Evolutionary conservation across 306 rosid genomes (phyloP).

Genomic region (Hippophae gyantsensis): DNA sequence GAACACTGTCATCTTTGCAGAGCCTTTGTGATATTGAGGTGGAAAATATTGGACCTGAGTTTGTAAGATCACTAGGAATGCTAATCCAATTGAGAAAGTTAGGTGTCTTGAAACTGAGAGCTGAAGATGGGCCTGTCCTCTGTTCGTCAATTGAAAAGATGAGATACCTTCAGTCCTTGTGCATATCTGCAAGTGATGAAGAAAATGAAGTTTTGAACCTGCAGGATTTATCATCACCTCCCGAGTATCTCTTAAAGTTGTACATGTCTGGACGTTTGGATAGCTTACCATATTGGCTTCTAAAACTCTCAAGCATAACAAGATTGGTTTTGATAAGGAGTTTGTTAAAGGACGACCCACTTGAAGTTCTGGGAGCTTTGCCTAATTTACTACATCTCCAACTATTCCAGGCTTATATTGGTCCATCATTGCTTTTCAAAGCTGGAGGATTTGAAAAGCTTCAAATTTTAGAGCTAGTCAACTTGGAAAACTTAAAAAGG

Average conservation of each 20-base stretch:
- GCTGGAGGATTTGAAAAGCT: conserved; percentile 7
- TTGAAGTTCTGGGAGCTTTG: conserved; percentile 6
- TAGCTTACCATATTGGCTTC: conserved; percentile 17
- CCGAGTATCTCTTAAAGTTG: conserved; percentile 10
- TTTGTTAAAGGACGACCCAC: conserved; percentile 19
- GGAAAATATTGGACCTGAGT: neutral
- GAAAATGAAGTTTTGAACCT: conserved; percentile 13
- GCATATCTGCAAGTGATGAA: neutral
- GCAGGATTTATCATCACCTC: conserved; percentile 17
- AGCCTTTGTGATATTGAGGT: conserved; percentile 20
- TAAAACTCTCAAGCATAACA: conserved; percentile 11
- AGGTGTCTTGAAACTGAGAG: conserved; percentile 7
- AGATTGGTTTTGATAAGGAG: conserved; percentile 13
- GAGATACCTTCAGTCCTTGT: conserved; percentile 6
- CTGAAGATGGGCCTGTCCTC: conserved; percentile 13
- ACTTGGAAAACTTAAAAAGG: neutral
- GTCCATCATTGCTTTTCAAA: neutral
- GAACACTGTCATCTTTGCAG: conserved; percentile 9
- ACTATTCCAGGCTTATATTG: neutral
- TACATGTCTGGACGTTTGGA: conserved; percentile 18
- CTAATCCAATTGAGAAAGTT: conserved; percentile 19
- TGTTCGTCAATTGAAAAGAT: conserved; percentile 16
- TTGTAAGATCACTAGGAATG: conserved; percentile 15
- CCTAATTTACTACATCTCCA: conserved; percentile 11
- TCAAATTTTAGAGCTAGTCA: neutral